Base-by-base conservation (phyloP, 192 early-diverging fungal species). In the Coemansia brasiliensis region DNA sequence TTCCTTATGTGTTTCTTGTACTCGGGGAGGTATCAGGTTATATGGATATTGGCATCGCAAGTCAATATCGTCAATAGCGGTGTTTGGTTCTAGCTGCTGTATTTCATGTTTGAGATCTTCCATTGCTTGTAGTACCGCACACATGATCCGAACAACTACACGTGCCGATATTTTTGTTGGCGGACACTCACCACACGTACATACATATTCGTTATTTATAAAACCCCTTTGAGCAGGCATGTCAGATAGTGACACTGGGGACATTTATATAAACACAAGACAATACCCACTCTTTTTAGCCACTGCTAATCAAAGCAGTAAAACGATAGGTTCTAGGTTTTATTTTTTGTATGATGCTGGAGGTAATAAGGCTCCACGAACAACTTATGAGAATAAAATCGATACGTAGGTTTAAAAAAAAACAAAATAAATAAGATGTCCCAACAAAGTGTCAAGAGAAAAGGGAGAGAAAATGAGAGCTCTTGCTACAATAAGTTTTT, bases 41-140 rank as follows among this genome's bases (percentile, higher is more conserved):
- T 61, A 72, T 21, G 74, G 74, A 18, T 78, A 78, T 16, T 46
- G 53, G 29, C 65, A 63, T 3, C 59, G 59, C 15, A 53, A 12
- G 29, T 49, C 39, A n/a, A 54, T 45, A 11, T 59, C 59, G 56
- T 62, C 65, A 10, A 71, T 45, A 13, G 20, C 13, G 0, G 42
- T 27, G 21, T 52, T 41, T 26, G 69, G 57, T 1, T 57, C 64
- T 8, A 61, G 65, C 16, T 27, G 52, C 48, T 61, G 46, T 17
- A 50, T 55, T 29, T 71, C 74, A 10, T 41, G 12, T 10, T 39
- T 52, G 11, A 78, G 53, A 52, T 72, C 69, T 17, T 60, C n/a
- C 69, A 78, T 78, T 21, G 69, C 65, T 26, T 78, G 74, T 7
- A 67, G 44, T 15, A 50, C 65, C 0, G 69, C 74, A 59, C 51